Conservation (phyloP, 139 green algal genomes). For the Coelastrella sp. region DNA sequence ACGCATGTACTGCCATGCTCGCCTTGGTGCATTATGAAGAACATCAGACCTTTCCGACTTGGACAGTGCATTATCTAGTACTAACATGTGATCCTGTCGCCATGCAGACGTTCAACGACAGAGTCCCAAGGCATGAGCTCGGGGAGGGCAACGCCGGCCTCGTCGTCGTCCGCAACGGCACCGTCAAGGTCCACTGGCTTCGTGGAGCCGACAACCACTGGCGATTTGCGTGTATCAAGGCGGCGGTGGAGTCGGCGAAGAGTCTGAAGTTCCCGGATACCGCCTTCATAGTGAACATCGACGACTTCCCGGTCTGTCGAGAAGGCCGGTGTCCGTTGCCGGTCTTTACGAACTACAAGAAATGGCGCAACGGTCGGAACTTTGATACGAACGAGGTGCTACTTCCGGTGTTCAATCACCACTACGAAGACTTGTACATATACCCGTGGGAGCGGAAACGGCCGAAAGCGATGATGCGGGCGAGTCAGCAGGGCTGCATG, state of each 20-base stretch:
- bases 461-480: conserved; percentile 45
- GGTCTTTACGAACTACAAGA: conserved; percentile 52
- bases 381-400: conserved; percentile 51
- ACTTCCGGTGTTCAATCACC: conserved; percentile 51
- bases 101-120: conserved; percentile 33
- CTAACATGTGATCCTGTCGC: not conserved
- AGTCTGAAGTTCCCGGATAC: conserved; percentile 39
- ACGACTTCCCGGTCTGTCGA: conserved; percentile 48
- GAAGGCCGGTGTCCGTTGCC: conserved; percentile 37
- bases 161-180: conserved; percentile 38
- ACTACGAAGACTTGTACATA: conserved; percentile 53
- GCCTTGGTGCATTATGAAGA: too few species aligned
- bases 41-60: not conserved
- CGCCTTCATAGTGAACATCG: conserved; percentile 52
- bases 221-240: conserved; percentile 49
- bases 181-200: conserved; percentile 45
- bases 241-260: conserved; percentile 32
- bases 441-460: conserved; percentile 51
- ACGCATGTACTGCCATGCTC: too few species aligned
- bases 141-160: conserved; percentile 50
- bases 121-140: conserved; percentile 38
- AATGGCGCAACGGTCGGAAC: conserved; percentile 43
- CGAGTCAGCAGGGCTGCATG: conserved; percentile 54
- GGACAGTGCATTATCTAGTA: too few species aligned
- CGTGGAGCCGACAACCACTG: conserved; percentile 49